Evolutionary conservation across 2,329 filamentous ascomycete species (phyloP), one percentile per base, ranked within the genome.

Genomic region (Ophiostoma triangulosporum): DNA sequence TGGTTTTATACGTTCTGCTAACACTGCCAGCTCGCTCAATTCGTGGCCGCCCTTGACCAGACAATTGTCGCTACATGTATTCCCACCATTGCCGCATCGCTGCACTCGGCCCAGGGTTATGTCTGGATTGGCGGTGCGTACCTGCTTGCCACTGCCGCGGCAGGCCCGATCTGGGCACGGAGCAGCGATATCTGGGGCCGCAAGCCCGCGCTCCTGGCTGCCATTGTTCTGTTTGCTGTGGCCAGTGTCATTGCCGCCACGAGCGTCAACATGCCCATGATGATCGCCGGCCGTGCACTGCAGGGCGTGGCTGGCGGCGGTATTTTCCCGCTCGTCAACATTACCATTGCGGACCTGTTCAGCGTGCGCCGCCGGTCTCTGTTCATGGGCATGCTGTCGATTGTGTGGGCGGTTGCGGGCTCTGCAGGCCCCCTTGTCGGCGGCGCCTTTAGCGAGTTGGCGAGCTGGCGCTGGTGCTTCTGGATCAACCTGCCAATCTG

Each of bases 41-140:
- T 79, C 52, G 69, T 81, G 43, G 75, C 78, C 20, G 71, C 79
- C 57, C 63, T 80, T 20, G 66, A 68, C 57, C 62, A 59, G 66
- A 66, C 55, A 6, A 69, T 70, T 51, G 64, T 70, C 35, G 61
- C 66, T 9, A 70, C 68, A 46, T 54, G 57, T 17, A 55, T 59
- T 15, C 58, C 58, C 5, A 52, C 50, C 12, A 60, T 60, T 26
- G 54, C 57, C 2, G 52, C 51, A 4, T 52, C 53, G 17, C 54
- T 60, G 20, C 48, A 51, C 54, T 59, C 57, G 3, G 51, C 56
- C 3, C 12, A 51, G 6, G 58, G 58, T 33, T 58, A 57, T 31
- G 57, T 55, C 2, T 60, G 58, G 57, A 56, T 59, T 17, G 58
- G 56, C 32, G 50, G 53, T 29, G 56, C 58, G 9, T 60, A 58